These are phyloP conservation scores for Blastosporella zonata DNA, from an alignment of 1,284 basidiomycete genomes.

Conservation along the genomic window DNA sequence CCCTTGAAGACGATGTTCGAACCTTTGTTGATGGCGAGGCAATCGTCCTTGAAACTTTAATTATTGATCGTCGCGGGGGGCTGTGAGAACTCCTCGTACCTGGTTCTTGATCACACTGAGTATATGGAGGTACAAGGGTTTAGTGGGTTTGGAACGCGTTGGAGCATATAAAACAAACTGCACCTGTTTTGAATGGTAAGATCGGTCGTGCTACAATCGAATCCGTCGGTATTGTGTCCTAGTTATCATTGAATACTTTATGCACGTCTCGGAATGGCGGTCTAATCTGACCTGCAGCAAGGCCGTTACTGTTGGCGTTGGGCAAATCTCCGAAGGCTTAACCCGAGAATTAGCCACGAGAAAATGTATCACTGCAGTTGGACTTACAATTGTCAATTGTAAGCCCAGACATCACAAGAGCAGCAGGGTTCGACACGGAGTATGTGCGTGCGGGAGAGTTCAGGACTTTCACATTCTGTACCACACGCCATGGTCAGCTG, in stretches of 20 bases:
- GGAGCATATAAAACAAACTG: not conserved
- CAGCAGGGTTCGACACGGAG: conserved; percentile 37
- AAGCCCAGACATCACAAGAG: conserved; percentile 34
- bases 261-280: not conserved
- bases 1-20: conserved; percentile 51
- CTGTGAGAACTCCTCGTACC: conserved; percentile 15
- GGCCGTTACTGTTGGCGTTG: conserved; percentile 42
- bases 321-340: conserved; percentile 40
- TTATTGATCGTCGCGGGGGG: not conserved
- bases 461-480: conserved; percentile 38
- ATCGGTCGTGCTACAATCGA: conserved; percentile 45
- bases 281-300: conserved; percentile 31
- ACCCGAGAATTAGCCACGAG: not conserved
- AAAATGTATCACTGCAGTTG: not conserved
- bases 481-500: conserved; percentile 16
- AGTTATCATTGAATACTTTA: not conserved
- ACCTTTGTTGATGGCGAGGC: conserved; percentile 59
- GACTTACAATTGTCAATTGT: conserved; percentile 43
- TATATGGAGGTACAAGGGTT: not conserved
- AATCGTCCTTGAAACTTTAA: conserved; percentile 48
- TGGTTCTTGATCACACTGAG: conserved; percentile 28
- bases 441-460: conserved; percentile 44
- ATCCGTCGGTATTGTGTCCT: conserved; percentile 58
- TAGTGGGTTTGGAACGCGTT: not conserved
- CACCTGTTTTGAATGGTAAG: conserved; percentile 43